Evolutionary conservation across 2,329 filamentous ascomycete genomes (phyloP), one percentile per base, ranked within the genome.

Genomic region (Penicillium sumatraense): DNA sequence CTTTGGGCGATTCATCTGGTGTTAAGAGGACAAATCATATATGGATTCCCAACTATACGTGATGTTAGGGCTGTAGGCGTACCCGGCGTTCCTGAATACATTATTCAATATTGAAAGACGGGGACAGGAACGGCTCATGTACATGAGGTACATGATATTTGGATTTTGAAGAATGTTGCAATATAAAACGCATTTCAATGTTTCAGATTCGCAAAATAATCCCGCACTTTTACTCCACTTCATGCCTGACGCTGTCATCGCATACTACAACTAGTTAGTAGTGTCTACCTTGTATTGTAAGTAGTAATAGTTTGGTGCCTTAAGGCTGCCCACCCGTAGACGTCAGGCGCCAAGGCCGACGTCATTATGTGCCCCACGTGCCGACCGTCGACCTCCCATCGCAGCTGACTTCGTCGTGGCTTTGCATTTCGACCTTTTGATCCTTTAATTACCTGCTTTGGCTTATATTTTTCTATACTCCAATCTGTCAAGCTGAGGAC

Each of bases 341-440:
- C 51, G 57, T 61, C 59, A 59, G 59, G 59, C 59, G 57, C 52
- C 56, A 53, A 61, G 49, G 48, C 56, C 64, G 61, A 68, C 66
- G 67, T 68, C 66, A 69, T 69, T 53, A 31, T 13, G 54, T 38
- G 55, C 56, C 55, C 57, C 59, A 60, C 57, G 59, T 64, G 50
- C 55, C 58, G 24, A 18, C 51, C 48, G 53, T 57, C 50, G 45
- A 47, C 56, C 54, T 26, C 29, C 56, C 35, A 49, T 56, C 51
- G 29, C 48, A 57, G 40, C 54, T 64, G 61, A 56, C 59, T 52
- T 47, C 41, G 16, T 13, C 24, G n/a, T 29, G 24, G 24, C 26
- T 31, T 27, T n/a, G 6, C 26, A 23, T 41, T 24, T 23, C 27
- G 26, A 35, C 14, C 27, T 48, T 48, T 44, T 50, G 49, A 18